A percentile compares a stretch with the other conserved stretches of the same genome.
phyloP scores from a whole-genome alignment of 2,329 filamentous ascomycete genomes.

The Thelonectria blattea region DNA sequence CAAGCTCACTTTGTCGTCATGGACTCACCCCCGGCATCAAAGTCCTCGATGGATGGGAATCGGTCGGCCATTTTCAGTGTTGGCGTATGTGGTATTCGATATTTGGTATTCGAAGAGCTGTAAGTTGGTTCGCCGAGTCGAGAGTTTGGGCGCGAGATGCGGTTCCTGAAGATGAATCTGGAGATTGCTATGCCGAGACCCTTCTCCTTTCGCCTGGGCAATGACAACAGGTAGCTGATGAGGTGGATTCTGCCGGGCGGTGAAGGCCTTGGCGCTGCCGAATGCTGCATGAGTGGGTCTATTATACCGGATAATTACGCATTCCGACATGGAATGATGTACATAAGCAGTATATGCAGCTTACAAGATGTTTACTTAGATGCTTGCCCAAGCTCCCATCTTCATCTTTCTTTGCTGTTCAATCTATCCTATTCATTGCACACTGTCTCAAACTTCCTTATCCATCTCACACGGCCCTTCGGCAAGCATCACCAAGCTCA shows the following conservation, averaged over 20 bases:
- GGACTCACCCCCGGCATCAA: conserved; percentile 67
- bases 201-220: conserved; percentile 40
- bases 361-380: conserved; percentile 33
- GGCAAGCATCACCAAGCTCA: conserved; percentile 23
- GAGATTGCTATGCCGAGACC: conserved; percentile 29
- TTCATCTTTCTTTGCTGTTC: conserved; percentile 31
- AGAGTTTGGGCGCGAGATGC: conserved; percentile 10
- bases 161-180: conserved; percentile 21
- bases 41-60: conserved; percentile 81
- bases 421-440: conserved; percentile 29
- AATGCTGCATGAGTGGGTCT: conserved; percentile 19
- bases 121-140: not conserved
- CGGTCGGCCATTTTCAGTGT: conserved; percentile 70
- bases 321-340: conserved; percentile 27
- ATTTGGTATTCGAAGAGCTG: conserved; percentile 2
- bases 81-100: not conserved
- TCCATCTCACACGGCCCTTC: conserved; percentile 27
- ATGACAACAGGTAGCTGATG: conserved; percentile 37
- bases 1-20: conserved; percentile 22
- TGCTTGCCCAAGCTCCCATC: conserved; percentile 31
- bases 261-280: conserved; percentile 27
- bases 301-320: conserved; percentile 31
- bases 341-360: conserved; percentile 31
- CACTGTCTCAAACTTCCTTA: conserved; percentile 27
- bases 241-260: conserved; percentile 47